Evolutionary conservation across 2,329 filamentous ascomycete genomes (phyloP), one percentile per base, ranked within the genome.

Genomic region (Zasmidium citrigriseum): DNA sequence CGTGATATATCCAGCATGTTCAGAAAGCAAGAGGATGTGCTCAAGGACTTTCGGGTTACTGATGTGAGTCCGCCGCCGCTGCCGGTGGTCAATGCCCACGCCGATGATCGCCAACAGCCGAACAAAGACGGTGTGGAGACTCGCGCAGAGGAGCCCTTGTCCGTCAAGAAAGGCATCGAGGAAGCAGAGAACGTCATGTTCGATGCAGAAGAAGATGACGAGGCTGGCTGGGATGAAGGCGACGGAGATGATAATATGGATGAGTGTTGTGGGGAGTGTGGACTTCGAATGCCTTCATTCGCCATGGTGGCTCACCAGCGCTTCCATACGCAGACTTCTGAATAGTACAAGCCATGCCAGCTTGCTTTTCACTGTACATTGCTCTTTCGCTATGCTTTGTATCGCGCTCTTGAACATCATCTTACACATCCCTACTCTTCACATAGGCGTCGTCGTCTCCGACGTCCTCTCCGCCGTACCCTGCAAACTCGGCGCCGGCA

Each of bases 1-100:
- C 82, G 89, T 63, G 87, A 96, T 68, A 96, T 97, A 64, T 83
- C 83, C 1, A 83, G 80, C 68, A 96, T 97, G 91, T 96, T 97
- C 72, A 86, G 80, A 68, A 82, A 80, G 55, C 91, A 96, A 70
- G 87, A 90, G 51, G 82, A 85, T 46, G 82, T 86, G 25, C 76
- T 92, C 55, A 85, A 82, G 60, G 86, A 89, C 51, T 93, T 88
- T 78, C 86, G 77, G 52, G 79, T 86, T 1, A 80, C 82, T 48
- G 82, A 82, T 61, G 10, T 41, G 12, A 50, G 46, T 45, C 34
- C 55, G 5, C 44, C 44, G 11, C 41, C 53, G 22, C 24, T 21
- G 14, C 23, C 21, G 24, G 21, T 23, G 21, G 12, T 3, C 38
- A 25, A 3, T 23, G 5, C 16, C 29, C 7, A 20, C n/a, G 27